These are phyloP conservation scores for Trypanosoma lewisi DNA, from an alignment of 208 protist species.

Conservation along the genomic window DNA sequence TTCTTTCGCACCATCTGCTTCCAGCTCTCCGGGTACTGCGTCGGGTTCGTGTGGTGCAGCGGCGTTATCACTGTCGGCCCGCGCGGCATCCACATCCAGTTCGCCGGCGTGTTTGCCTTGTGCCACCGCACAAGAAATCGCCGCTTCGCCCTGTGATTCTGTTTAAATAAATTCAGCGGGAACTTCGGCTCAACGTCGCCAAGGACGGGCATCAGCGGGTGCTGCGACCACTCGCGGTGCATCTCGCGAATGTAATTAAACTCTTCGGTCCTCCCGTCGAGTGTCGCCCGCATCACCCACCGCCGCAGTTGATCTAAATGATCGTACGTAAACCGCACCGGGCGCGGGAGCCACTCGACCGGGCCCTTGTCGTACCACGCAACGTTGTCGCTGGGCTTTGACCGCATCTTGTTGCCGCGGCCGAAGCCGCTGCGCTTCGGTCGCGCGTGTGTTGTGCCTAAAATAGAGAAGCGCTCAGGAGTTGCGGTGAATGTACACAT, in stretches of 20 bases:
- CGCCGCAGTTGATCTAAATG: slow-evolving; percentile 79
- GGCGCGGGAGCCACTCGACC: slow-evolving; percentile 88
- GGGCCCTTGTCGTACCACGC: slow-evolving; percentile 89
- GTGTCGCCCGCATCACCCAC: slow-evolving; percentile 90
- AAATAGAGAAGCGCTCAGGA: slow-evolving; percentile 66
- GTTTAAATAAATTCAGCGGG: slow-evolving; percentile 87
- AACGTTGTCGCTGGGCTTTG: slow-evolving; percentile 85
- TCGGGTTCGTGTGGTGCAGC: slow-evolving; percentile 59
- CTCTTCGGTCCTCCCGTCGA: slow-evolving; percentile 58
- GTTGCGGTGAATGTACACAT: slow-evolving; percentile 47
- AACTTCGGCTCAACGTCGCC: slow-evolving; percentile 90
- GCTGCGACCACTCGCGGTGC: slow-evolving; percentile 86
- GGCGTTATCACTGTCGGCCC: slow-evolving; percentile 49
- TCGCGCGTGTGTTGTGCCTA: slow-evolving; percentile 67
- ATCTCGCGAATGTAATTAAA: slow-evolving; percentile 77
- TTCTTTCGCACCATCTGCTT: slow-evolving; percentile 42
- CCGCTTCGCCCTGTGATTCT: slow-evolving; percentile 81
- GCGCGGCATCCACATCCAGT: slow-evolving; percentile 88
- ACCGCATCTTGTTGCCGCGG: slow-evolving; percentile 85
- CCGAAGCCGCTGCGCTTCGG: slow-evolving; percentile 73
- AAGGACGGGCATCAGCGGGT: slow-evolving; percentile 86
- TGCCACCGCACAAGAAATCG: slow-evolving; percentile 88
- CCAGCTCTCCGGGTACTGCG: slow-evolving; percentile 84
- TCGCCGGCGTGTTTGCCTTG: slow-evolving; percentile 84
- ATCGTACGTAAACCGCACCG: slow-evolving; percentile 77